Base-by-base conservation (phyloP, 2,329 filamentous ascomycete species). In the Macroventuria anomochaeta region DNA sequence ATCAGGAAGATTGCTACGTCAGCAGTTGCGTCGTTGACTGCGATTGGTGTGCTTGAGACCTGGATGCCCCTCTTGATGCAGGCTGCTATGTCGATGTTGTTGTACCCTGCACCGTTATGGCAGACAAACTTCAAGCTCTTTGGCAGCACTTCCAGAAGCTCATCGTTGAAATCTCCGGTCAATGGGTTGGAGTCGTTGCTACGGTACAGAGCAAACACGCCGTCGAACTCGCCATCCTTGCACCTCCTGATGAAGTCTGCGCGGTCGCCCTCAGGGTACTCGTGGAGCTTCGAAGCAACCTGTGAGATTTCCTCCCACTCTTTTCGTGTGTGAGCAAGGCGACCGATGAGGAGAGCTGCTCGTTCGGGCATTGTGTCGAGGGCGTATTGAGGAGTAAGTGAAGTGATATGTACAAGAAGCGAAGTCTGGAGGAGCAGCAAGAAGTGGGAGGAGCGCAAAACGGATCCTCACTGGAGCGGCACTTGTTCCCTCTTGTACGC, bases 51-150 rank as follows among this genome's bases (percentile, higher is more conserved):
- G 56, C 78, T 73, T 58, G 77, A 77, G n/a, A 80, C 74, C 1
- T 67, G 61, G 21, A 81, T 80, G 2, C 74, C 74, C 59, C 61
- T 76, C 57, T 77, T 68, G 21, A 80, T 81, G 67, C 82, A 85
- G 18, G 79, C 80, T 1, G 75, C 68, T 12, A 85, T 75, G 53
- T 86, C 83, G 40, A 86, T 80, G 61, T 85, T 85, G 65, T 86
- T 83, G 69, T 86, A 86, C 3, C 83, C 83, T 1, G 83, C 83
- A 13, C 83, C 77, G 43, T 79, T 79, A 59, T 80, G 79, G 47
- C 75, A 77, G 20, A 79, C 75, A 55, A 71, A 79, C 43, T 77
- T 78, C 44, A 80, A 33, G 55, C 68, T 74, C 51, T 72, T 69
- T 0, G 79, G 79, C 6, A 80, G 64, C 5, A 64, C 72, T 8